Evolutionary conservation across 2,329 filamentous ascomycete species (phyloP), one percentile per base, ranked within the genome.

Genomic region (Albifimbria verrucaria): DNA sequence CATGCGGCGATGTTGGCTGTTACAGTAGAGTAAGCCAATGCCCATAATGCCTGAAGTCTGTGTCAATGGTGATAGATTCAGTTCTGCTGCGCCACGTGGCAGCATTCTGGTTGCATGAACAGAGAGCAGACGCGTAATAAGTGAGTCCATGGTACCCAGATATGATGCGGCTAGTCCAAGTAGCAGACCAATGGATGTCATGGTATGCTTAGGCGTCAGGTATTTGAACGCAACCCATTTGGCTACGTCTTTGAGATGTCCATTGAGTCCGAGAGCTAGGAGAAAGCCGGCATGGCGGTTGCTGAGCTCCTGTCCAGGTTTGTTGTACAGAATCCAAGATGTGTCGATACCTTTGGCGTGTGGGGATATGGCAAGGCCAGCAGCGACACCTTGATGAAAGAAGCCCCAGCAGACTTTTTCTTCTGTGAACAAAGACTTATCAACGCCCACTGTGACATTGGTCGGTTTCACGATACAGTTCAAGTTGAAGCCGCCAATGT

Each of bases 181-280:
- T 3, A 99, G 79, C n/a, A 99, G 77, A 10, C 94, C 94, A 51
- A 99, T 93, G 1, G 94, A 97, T 22, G 94, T 97, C 94, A 99
- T 99, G 23, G 92, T 96, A 70, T 99, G 95, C 65, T 99, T 99
- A 1, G 94, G 93, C 0, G 94, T 99, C n/a, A 99, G 77, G 62
- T 99, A 99, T 66, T 97, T 97, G 80, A 97, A 99, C 9, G 92
- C 93, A 43, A 99, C 88, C 93, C 94, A 99, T 74, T 97, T 97
- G 3, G 94, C 94, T 24, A 99, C 82, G 7, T 86, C 88, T 61
- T 90, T 94, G n/a, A 99, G 77, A 72, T 99, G 95, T 0, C 94
- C 95, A 62, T 97, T 97, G 22, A 99, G 77, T 3, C 94, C 94
- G 4, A 99, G 78, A 4, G 92, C 94, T 1, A 99, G 79, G 43